Evolutionary conservation across 1,139 yeast genomes (phyloP), one percentile per base, ranked within the genome.

Genomic region (Blastobotrys proliferans): DNA sequence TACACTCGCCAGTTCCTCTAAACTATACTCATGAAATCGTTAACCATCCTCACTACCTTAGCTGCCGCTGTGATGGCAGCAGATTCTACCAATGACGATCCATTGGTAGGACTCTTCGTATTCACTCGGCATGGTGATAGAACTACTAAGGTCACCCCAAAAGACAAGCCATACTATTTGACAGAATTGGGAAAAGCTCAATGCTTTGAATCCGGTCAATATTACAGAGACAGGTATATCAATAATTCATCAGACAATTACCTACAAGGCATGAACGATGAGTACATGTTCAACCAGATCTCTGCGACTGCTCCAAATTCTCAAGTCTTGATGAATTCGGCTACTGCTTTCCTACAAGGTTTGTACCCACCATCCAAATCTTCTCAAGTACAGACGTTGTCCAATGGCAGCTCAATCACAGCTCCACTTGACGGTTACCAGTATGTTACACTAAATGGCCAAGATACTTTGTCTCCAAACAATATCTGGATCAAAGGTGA

Each of bases 71-170:
- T 42, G 13, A 24, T 48, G 11, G 50, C 47, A 2, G 60, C 54
- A 32, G 54, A 51, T 16, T n/a, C n/a, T n/a, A n/a, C n/a, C n/a
- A n/a, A n/a, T n/a, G 58, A 60, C 24, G 61, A 58, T 36, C 48
- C 53, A 8, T 55, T 67, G 43, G 59, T 68, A 11, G 75, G 75
- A 6, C 59, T 73, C 2, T 66, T 67, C 42, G 65, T 71, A 50
- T 68, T 69, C 51, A 69, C 69, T 35, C 62, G 76, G 46, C 76
- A 71, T 54, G 73, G 72, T 39, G 75, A 71, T 51, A 61, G 76
- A 49, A 60, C 67, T 35, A 58, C 67, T 25, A 70, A 70, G 48
- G 18, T 18, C 18, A 20, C 16, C 16, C 20, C 20, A 6, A 74
- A 74, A 10, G 65, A 72, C 9, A n/a, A n/a, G n/a, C n/a, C n/a